phyloP scores from a whole-genome alignment of 2,329 filamentous ascomycete genomes.

The Magnaporthiopsis rhizophila region DNA sequence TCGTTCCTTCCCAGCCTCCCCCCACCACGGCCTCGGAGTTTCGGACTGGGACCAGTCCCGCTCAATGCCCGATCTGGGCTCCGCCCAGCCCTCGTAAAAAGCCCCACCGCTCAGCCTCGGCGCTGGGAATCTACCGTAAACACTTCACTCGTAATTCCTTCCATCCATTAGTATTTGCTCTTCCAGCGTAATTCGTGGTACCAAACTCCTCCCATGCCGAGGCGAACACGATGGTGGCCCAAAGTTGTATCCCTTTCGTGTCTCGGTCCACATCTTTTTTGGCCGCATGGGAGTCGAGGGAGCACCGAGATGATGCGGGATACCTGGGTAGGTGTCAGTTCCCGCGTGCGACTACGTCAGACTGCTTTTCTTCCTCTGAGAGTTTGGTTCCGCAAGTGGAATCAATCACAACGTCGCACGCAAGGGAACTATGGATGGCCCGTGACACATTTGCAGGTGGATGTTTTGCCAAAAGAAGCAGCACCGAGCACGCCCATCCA shows the following conservation, averaged over 20 bases:
- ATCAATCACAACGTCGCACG: not conserved
- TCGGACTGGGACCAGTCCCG: not conserved
- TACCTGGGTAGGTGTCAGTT: not conserved
- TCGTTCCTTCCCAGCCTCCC: not conserved
- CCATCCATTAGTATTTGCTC: not conserved
- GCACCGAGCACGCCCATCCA: not conserved
- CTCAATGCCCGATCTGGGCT: not conserved
- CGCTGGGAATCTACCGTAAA: not conserved
- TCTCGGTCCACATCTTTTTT: not conserved
- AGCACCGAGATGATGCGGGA: not conserved
- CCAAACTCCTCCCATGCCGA: not conserved
- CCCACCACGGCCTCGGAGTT: not conserved
- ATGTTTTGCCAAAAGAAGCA: not conserved
- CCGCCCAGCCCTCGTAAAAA: not conserved
- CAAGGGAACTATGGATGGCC: not conserved
- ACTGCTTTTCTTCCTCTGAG: not conserved
- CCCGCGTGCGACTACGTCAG: not conserved
- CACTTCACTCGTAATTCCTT: not conserved
- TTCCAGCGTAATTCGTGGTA: not conserved
- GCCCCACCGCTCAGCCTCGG: not conserved
- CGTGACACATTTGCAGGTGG: not conserved
- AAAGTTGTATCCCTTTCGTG: not conserved
- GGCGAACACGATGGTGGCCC: not conserved
- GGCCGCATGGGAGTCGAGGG: not conserved
- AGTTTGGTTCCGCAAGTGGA: not conserved